phyloP scores from a whole-genome alignment of 192 early-diverging fungal genomes.

The Allomyces macrogynus region DNA sequence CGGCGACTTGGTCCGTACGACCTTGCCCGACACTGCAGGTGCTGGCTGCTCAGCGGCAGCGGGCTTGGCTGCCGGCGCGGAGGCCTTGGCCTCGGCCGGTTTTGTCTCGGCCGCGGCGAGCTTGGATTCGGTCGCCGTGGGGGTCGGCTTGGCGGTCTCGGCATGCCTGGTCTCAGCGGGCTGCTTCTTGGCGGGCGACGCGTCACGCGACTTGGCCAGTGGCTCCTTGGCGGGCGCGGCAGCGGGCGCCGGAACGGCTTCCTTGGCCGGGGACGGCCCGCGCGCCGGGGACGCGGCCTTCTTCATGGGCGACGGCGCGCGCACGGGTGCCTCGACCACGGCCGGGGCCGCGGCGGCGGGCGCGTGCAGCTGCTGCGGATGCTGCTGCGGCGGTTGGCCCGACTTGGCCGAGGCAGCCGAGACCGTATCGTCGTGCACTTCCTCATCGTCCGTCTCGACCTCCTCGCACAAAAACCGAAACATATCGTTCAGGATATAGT shows the following conservation, averaged over 20 bases:
- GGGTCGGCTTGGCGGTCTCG: constrained; percentile 1
- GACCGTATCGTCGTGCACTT: constrained; percentile 6
- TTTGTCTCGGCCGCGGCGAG: constrained; percentile 17
- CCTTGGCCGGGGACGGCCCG: constrained; percentile 10
- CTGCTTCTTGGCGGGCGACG: background rate
- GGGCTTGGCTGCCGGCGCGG: constrained; percentile 5
- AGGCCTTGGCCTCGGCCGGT: constrained; percentile 13
- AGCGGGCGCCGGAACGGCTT: constrained; percentile 6
- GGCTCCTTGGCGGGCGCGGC: constrained; percentile 1
- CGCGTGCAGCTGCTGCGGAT: background rate
- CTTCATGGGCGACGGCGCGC: constrained; percentile 4
- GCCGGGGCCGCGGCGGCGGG: constrained; percentile 5
- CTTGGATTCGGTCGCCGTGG: constrained; percentile 7
- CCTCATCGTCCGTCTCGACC: constrained; percentile 29
- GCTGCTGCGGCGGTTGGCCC: constrained; percentile 1
- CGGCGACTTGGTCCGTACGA: constrained; percentile 7
- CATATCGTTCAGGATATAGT: constrained; percentile 84
- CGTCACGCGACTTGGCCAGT: constrained; percentile 2
- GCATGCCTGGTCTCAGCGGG: no score
- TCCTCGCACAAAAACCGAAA: constrained; percentile 91
- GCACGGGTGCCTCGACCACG: background rate
- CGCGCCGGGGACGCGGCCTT: background rate
- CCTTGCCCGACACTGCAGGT: constrained; percentile 8
- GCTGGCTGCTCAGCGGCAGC: constrained; percentile 8
- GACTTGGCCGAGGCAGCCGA: background rate